Conservation (phyloP, 495 filamentous ascomycete genomes). For the Pyrenula massariospora region DNA sequence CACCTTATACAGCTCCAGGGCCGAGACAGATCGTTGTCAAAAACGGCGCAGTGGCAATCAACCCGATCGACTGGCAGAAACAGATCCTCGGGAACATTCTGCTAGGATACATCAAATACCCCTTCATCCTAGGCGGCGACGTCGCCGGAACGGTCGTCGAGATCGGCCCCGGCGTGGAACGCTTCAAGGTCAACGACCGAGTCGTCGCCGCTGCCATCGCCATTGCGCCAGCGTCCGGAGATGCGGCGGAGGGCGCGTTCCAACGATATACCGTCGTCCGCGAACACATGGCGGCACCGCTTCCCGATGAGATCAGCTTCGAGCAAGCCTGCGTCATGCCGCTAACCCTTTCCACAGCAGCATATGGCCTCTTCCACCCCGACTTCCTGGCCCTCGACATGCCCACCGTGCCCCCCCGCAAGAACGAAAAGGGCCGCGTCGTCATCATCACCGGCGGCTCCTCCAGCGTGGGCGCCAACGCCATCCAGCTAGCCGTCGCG, state of each 20-base stretch:
- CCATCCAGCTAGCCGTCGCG: slow-evolving; percentile 48
- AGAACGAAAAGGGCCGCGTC: slow-evolving; percentile 19
- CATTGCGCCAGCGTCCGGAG: slow-evolving; percentile 2
- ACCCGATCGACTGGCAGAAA: slow-evolving; percentile 11
- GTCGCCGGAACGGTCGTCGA: slow-evolving; percentile 37
- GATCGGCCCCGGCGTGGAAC: slow-evolving; percentile 29
- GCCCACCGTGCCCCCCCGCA: slow-evolving; percentile 14
- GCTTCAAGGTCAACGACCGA: slow-evolving; percentile 29
- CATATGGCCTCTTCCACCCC: slow-evolving; percentile 33
- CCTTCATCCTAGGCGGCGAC: slow-evolving; percentile 30
- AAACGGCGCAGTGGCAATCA: slow-evolving; percentile 29
- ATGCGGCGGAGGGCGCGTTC: slow-evolving; percentile 26
- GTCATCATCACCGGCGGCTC: slow-evolving; percentile 52
- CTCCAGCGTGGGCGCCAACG: slow-evolving; percentile 44
- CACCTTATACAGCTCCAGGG: slow-evolving; percentile 14
- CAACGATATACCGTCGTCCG: slow-evolving; percentile 33
- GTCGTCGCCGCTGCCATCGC: slow-evolving; percentile 11
- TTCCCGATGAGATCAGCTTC: slow-evolving; percentile 35
- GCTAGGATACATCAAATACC: slow-evolving; percentile 14
- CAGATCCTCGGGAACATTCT: background rate
- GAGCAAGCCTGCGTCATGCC: slow-evolving; percentile 37
- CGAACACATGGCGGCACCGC: slow-evolving; percentile 20
- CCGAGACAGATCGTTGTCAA: slow-evolving; percentile 24
- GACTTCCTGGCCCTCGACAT: slow-evolving; percentile 24
- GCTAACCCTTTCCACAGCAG: slow-evolving; percentile 41